Evolutionary conservation across 2,329 filamentous ascomycete genomes (phyloP).

Genomic region (Ophiocordyceps camponoti-rufipedis): DNA sequence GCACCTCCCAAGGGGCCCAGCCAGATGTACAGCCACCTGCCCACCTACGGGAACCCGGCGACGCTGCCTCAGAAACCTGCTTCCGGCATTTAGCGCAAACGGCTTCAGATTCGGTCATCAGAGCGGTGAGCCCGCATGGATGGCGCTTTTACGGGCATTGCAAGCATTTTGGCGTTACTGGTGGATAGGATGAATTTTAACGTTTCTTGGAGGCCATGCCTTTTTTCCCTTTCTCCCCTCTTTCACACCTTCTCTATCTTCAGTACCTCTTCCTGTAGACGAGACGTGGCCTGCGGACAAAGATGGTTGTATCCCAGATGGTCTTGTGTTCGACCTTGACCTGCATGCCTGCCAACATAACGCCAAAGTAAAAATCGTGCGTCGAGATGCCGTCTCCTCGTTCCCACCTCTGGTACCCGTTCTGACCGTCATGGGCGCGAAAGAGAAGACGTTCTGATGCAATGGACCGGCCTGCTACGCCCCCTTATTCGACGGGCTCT

Average conservation of each 20-base stretch:
- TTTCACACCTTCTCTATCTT: neutral
- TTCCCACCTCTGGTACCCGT: slow-evolving; percentile 7
- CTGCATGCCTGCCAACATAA: slow-evolving; percentile 14
- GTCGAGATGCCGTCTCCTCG: slow-evolving; percentile 11
- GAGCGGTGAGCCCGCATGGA: slow-evolving; percentile 6
- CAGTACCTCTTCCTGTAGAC: neutral
- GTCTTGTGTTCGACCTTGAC: slow-evolving; percentile 10
- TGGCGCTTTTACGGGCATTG: slow-evolving; percentile 16
- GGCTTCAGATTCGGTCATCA: slow-evolving; percentile 7
- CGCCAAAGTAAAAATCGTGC: slow-evolving; percentile 15
- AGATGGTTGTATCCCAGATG: slow-evolving; percentile 15
- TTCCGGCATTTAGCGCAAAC: slow-evolving; percentile 24
- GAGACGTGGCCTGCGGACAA: slow-evolving; percentile 3
- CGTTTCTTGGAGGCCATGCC: slow-evolving; percentile 7
- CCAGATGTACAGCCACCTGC: slow-evolving; percentile 33
- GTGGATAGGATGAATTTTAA: slow-evolving; percentile 16
- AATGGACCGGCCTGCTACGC: neutral
- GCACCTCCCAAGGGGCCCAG: slow-evolving; percentile 21
- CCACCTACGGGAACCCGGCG: slow-evolving; percentile 39
- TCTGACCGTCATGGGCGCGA: neutral
- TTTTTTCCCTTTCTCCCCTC: neutral
- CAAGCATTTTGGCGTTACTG: slow-evolving; percentile 21
- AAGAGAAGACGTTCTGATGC: neutral
- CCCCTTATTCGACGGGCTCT: slow-evolving; percentile 16
- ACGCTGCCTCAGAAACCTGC: slow-evolving; percentile 41